phyloP scores from a whole-genome alignment of 1,284 basidiomycete genomes.

The Ceratobasidium sp. region DNA sequence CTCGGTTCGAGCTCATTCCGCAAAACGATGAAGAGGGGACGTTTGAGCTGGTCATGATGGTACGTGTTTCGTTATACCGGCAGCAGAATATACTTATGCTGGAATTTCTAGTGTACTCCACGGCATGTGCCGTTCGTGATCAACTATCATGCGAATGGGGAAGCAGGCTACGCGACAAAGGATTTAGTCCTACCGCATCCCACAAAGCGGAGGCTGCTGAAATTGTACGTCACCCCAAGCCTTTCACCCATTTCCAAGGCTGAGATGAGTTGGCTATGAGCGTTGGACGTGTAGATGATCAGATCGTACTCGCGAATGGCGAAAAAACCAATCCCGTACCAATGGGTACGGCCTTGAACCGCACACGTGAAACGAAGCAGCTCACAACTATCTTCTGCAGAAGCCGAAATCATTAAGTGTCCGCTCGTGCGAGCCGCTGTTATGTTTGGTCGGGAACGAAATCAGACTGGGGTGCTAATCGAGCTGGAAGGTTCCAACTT shows the following conservation, averaged over 20 bases:
- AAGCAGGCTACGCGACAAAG: constrained; percentile 46
- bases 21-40: constrained; percentile 42
- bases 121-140: constrained; percentile 43
- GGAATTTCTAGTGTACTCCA: constrained; percentile 11
- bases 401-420: constrained; percentile 39
- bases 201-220: constrained; percentile 44
- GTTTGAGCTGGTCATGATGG: constrained; percentile 36
- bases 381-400: neutral
- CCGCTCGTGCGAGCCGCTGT: constrained; percentile 57
- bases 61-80: neutral
- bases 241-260: neutral
- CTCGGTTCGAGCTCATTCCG: constrained; percentile 26
- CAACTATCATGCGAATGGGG: constrained; percentile 36
- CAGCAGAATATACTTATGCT: neutral
- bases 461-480: constrained; percentile 62
- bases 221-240: constrained; percentile 21
- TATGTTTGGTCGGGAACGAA: constrained; percentile 62
- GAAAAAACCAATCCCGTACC: constrained; percentile 47
- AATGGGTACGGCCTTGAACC: constrained; percentile 20
- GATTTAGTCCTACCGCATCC: constrained; percentile 47
- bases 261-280: neutral
- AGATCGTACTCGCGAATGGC: constrained; percentile 47
- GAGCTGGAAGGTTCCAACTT: constrained; percentile 57
- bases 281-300: constrained; percentile 48
- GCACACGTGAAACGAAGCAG: neutral